Percentiles rank a stretch among this genome's conserved stretches.
Conservation (phyloP, 2,329 filamentous ascomycete species). For the Colletotrichum sojae region DNA sequence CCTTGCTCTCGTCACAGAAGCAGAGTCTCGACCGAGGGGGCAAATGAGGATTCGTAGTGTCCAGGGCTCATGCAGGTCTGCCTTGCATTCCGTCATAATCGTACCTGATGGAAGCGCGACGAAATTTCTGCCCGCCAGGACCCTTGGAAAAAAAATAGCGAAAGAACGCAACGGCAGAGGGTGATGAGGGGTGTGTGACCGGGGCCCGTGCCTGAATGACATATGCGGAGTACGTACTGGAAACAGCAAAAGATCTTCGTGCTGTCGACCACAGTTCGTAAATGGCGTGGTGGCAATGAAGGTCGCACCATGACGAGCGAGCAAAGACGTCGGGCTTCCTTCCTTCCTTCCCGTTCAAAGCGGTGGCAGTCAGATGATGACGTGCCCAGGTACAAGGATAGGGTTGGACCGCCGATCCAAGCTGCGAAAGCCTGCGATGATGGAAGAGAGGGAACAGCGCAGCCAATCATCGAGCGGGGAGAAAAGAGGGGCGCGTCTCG, state of each 20-base stretch:
- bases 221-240: neutral
- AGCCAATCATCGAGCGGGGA: constrained; percentile 14
- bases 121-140: neutral
- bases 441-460: neutral
- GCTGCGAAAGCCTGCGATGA: constrained; percentile 1
- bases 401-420: constrained; percentile 16
- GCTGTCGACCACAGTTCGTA: neutral
- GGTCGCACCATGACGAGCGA: neutral
- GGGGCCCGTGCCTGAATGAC: constrained; percentile 13
- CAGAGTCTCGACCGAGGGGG: neutral
- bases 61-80: neutral
- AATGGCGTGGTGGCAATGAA: constrained; percentile 5
- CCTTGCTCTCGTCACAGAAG: neutral
- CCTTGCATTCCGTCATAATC: constrained; percentile 19
- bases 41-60: neutral
- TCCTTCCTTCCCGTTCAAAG: neutral
- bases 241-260: constrained; percentile 11
- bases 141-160: constrained; percentile 3
- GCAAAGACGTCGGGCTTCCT: neutral
- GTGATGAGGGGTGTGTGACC: neutral
- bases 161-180: neutral
- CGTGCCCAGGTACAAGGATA: constrained; percentile 18
- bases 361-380: constrained; percentile 6
- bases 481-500: neutral
- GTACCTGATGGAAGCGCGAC: neutral